Evolutionary conservation across 192 early-diverging fungal species (phyloP).

Genomic region (Backusella mclennaniae): DNA sequence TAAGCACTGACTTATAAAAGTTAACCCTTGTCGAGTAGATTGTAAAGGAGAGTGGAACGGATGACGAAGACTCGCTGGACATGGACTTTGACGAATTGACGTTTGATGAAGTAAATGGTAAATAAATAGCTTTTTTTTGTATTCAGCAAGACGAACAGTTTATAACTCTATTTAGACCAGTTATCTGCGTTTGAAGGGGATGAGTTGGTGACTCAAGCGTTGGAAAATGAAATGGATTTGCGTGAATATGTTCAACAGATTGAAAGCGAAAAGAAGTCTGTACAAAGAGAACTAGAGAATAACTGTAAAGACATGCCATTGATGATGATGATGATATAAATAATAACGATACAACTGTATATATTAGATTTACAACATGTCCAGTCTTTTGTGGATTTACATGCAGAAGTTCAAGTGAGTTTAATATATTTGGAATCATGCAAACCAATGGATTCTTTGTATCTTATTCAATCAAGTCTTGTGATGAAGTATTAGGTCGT

Average conservation of each 20-base stretch:
- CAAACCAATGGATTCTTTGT: not conserved
- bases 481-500: constrained; percentile 73
- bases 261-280: constrained; percentile 64
- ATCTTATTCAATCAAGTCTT: constrained; percentile 38
- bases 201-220: constrained; percentile 75
- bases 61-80: constrained; percentile 5
- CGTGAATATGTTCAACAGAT: constrained; percentile 81
- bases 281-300: constrained; percentile 69
- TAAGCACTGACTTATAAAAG: not conserved
- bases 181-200: constrained; percentile 83
- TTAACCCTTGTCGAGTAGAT: not conserved
- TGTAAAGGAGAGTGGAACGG: not conserved
- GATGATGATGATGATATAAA: constrained; percentile 3
- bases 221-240: constrained; percentile 84
- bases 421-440: not conserved
- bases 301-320: constrained; percentile 53
- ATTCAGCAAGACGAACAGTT: not conserved
- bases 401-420: constrained; percentile 60
- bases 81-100: constrained; percentile 43
- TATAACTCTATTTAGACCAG: constrained; percentile 42
- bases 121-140: not conserved
- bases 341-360: not conserved
- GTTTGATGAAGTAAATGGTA: constrained; percentile 62
- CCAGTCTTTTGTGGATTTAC: constrained; percentile 60
- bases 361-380: constrained; percentile 55